These are phyloP conservation scores for Cladosporium cucumerinum DNA, from an alignment of 2,329 filamentous ascomycete species.

Conservation along the genomic window DNA sequence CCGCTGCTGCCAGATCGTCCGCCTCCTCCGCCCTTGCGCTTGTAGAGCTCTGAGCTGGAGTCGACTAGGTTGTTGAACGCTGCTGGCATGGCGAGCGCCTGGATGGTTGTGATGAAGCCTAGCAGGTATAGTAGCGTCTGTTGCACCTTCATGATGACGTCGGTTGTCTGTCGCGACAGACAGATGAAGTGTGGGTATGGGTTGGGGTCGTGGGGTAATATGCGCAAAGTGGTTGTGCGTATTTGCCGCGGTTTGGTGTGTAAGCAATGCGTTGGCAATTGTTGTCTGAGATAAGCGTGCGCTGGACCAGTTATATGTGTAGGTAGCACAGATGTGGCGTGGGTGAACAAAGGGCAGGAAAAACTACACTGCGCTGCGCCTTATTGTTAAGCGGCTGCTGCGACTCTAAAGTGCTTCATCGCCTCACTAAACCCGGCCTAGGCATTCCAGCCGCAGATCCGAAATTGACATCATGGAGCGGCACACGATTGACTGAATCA, in stretches of 20 bases:
- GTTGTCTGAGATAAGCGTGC: not conserved
- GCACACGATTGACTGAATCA: not conserved
- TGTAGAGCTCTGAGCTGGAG: constrained; percentile 34
- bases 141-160: constrained; percentile 29
- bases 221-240: not conserved
- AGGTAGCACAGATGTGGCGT: not conserved
- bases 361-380: not conserved
- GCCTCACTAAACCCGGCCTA: not conserved
- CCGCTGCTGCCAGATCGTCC: constrained; percentile 38
- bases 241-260: not conserved
- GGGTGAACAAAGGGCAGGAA: not conserved
- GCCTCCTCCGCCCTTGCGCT: constrained; percentile 48
- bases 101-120: constrained; percentile 30
- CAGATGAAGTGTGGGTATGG: not conserved
- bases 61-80: constrained; percentile 35
- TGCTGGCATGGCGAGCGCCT: constrained; percentile 32
- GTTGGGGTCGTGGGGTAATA: not conserved
- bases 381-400: not conserved
- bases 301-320: not conserved
- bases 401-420: not conserved
- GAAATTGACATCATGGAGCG: constrained; percentile 3
- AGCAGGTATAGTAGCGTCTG: constrained; percentile 30
- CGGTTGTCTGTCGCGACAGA: constrained; percentile 14
- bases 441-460: constrained; percentile 2
- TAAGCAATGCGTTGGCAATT: not conserved